Evolutionary conservation across 208 protist species (phyloP), one percentile per base, ranked within the genome.

Genomic region (Trichomonas vaginalis): DNA sequence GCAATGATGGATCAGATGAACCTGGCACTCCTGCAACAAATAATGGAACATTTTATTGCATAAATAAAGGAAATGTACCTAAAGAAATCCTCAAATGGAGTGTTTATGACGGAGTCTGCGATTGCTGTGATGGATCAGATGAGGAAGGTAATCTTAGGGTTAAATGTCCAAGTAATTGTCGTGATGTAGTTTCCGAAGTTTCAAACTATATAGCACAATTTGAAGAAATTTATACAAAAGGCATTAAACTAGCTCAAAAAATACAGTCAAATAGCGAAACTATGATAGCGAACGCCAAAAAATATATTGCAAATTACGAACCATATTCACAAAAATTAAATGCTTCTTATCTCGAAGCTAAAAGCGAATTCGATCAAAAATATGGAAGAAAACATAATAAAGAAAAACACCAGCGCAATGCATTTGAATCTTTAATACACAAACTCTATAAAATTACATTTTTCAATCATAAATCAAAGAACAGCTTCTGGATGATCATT

Each of bases 1-100:
- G 82, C 32, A 40, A 88, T n/a, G 82, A 88, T 88, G 82, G 82
- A 88, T 88, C 82, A 45, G 82, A 88, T 88, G 82, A 88, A 48
- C 82, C 82, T n/a, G 82, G 82, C 21, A 88, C 82, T 47, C 40
- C 82, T 35, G 40, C 40, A n/a, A 47, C 40, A 8, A n/a, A 88
- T 14, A 88, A 88, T 32, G 40, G 82, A 45, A 47, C 35, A 4
- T 92, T 92, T 92, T 92, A 92, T 39, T 92, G 86, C 45, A 48
- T 48, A 39, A 92, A 92, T 51, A 27, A 48, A 92, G 45, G 45
- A 0, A n/a, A 92, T 92, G 9, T 39, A 35, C 86, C 86, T 21
- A 51, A 35, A 48, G 42, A 48, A 48, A 92, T 92, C 39, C 45
- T 4, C 8, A 35, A 27, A 14, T 92, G 86, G 86, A 51, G 45